Conservation (phyloP, 2,329 filamentous ascomycete species). For the Corynespora cassiicola region DNA sequence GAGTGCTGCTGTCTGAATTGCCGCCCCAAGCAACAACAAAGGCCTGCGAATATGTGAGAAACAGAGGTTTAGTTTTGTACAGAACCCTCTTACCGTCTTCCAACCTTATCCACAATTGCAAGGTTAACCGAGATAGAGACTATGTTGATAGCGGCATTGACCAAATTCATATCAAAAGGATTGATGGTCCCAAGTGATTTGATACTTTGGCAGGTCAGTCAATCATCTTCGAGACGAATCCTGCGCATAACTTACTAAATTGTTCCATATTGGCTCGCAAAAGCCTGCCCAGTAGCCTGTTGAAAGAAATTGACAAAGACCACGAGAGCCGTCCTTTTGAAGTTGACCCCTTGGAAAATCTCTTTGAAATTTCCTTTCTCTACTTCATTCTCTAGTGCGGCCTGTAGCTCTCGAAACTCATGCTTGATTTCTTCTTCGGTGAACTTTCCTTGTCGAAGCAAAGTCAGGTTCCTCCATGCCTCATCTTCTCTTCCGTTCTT, state of each 20-base stretch:
- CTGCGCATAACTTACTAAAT: constrained; percentile 6
- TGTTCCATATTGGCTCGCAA: constrained; percentile 12
- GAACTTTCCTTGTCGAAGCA: constrained; percentile 5
- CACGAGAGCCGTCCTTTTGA: constrained; percentile 6
- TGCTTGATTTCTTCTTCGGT: constrained; percentile 5
- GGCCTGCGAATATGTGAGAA: constrained; percentile 2
- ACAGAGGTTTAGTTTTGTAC: neutral
- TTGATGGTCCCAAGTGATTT: constrained; percentile 11
- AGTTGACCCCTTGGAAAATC: constrained; percentile 5
- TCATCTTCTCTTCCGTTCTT: constrained; percentile 5
- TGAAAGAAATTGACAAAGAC: constrained; percentile 11
- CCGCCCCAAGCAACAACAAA: constrained; percentile 6
- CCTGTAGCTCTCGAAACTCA: constrained; percentile 4
- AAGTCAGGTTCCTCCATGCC: constrained; percentile 2
- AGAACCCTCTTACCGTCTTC: constrained; percentile 3
- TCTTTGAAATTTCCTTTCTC: constrained; percentile 7
- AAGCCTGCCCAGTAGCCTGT: constrained; percentile 11
- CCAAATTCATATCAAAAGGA: constrained; percentile 7
- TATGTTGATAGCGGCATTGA: constrained; percentile 7
- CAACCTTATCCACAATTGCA: constrained; percentile 2
- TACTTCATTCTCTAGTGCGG: constrained; percentile 5
- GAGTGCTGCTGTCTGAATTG: constrained; percentile 6
- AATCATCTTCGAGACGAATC: neutral
- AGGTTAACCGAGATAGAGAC: constrained; percentile 5
- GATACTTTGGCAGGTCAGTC: constrained; percentile 1